Percentiles rank a stretch among this genome's conserved stretches.
Evolutionary conservation across 257 asterid genomes (phyloP).

Genomic region (Verbena officinalis): DNA sequence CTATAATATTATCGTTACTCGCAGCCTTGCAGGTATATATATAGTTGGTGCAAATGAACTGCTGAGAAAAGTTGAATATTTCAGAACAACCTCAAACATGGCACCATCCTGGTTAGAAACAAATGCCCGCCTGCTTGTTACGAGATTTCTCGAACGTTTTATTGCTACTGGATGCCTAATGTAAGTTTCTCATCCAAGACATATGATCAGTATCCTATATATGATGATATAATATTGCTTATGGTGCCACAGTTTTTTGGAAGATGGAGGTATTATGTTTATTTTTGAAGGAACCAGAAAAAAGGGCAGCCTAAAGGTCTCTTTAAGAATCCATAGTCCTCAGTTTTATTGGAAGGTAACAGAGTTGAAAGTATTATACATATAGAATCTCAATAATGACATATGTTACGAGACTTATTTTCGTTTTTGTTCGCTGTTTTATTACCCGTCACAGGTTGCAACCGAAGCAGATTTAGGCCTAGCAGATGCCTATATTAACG

Average conservation of each 20-base stretch:
- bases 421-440: background rate
- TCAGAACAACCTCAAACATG: constrained; percentile 63
- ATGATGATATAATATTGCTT: background rate
- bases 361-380: background rate
- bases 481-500: constrained; percentile 87
- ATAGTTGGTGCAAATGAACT: constrained; percentile 74
- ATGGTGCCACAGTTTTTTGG: constrained; percentile 56
- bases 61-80: constrained; percentile 40
- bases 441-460: constrained; percentile 50
- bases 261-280: constrained; percentile 76
- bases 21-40: constrained; percentile 78
- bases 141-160: constrained; percentile 60
- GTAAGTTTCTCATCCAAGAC: constrained; percentile 54
- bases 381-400: background rate
- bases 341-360: constrained; percentile 88
- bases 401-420: too few relatives aligned
- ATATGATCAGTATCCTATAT: too few relatives aligned
- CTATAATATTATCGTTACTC: too few relatives aligned
- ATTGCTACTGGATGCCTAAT: constrained; percentile 63
- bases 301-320: constrained; percentile 49
- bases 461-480: constrained; percentile 87
- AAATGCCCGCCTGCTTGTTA: constrained; percentile 78
- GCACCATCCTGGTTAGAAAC: constrained; percentile 78
- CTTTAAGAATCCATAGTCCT: constrained; percentile 69
- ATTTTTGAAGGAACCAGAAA: constrained; percentile 64